Percentiles rank a stretch among this genome's conserved stretches.
phyloP scores from a whole-genome alignment of 768 basidiomycete species.

The Auricularia heimuer region DNA sequence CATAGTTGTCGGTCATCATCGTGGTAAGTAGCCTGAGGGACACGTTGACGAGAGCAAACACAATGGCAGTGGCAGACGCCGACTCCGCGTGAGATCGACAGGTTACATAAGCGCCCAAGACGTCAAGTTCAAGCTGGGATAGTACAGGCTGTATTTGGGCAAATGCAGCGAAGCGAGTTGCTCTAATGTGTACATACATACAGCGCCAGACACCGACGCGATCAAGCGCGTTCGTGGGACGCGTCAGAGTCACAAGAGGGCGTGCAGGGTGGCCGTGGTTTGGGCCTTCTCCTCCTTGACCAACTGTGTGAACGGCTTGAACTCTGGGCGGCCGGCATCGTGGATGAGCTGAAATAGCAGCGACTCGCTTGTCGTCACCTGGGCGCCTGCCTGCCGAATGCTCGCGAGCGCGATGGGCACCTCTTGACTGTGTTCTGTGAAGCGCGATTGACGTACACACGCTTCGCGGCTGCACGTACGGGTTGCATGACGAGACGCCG shows the following conservation, averaged over 20 bases:
- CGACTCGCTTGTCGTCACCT: slow-evolving; percentile 75
- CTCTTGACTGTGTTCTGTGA: slow-evolving; percentile 40
- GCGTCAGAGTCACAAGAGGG: slow-evolving; percentile 15
- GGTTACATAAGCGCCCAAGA: too few species aligned
- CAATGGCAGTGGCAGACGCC: too few species aligned
- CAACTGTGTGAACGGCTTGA: slow-evolving; percentile 60
- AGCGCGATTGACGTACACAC: neutral
- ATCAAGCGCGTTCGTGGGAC: neutral
- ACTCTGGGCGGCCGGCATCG: slow-evolving; percentile 52
- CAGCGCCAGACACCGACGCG: too few species aligned
- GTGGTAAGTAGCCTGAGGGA: neutral
- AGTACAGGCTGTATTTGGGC: too few species aligned
- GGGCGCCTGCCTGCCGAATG: slow-evolving; percentile 63
- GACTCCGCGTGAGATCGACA: too few species aligned
- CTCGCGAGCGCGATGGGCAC: slow-evolving; percentile 62
- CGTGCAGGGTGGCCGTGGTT: slow-evolving; percentile 34
- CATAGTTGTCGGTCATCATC: neutral
- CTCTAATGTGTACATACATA: too few species aligned
- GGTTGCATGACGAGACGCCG: slow-evolving; percentile 72
- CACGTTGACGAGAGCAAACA: neutral
- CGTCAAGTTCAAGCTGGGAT: too few species aligned
- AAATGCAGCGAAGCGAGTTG: too few species aligned
- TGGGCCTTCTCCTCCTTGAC: slow-evolving; percentile 70
- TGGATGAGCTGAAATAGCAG: slow-evolving; percentile 68
- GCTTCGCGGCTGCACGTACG: neutral